Evolutionary conservation across 768 basidiomycete species (phyloP), one percentile per base, ranked within the genome.

Genomic region (Fomitopsis pulvina): DNA sequence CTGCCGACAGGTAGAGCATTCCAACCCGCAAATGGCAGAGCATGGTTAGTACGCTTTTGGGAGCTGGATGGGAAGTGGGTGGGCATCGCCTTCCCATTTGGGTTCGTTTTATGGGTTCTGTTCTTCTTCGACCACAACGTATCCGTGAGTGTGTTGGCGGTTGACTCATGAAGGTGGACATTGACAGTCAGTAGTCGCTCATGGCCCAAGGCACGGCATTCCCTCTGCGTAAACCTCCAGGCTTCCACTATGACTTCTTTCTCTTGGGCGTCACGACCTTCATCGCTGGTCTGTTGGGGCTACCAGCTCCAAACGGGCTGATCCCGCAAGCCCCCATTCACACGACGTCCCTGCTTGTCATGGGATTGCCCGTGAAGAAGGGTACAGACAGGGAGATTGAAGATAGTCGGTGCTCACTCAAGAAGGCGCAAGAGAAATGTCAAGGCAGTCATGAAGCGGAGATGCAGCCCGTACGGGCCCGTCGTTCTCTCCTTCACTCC

Each of bases 111-210:
- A 4, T 96, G 89, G 81, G 78, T 95, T 21, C 69, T 96, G 39
- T 95, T 97, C 69, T 93, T 93, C 72, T 96, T 96, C 57, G 92
- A 97, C 55, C 89, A 93, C 56, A 94, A 94, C 57, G 89, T 93
- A 47, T 93, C 91, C 41, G 89, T 90, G 63, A 57, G 85, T 68
- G 8, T 6, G 4, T 25, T 27, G 2, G n/a, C 2, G 30, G 38
- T 26, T 11, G 32, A 38, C 25, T n/a, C 25, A 41, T 29, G 8
- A 45, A 42, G 25, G 6, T 27, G 2, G 9, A 34, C 25, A 32
- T 42, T 24, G 26, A 32, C 20, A 32, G 47, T 46, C 50, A 47
- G 24, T 48, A 92, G 92, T 92, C 89, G 0, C 64, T 97, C 28
- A 96, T 96, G 72, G 92, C 93, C 0, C 93, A 96, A 67, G 85